Evolutionary conservation across 495 filamentous ascomycete species (phyloP).

Genomic region (Aspergillus cavernicola): DNA sequence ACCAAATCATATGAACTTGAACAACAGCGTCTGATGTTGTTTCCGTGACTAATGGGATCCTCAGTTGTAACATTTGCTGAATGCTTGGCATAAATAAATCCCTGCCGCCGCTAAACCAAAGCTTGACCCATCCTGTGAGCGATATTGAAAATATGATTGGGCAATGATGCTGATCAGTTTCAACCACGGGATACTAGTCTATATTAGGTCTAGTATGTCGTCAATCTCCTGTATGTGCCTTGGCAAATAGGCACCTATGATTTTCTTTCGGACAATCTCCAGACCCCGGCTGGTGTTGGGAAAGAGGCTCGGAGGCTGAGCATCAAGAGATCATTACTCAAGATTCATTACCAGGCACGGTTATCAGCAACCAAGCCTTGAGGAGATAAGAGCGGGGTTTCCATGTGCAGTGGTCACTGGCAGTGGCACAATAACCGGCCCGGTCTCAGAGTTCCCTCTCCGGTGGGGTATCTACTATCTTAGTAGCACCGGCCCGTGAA

Average conservation of each 20-base stretch:
- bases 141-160: neutral
- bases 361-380: neutral
- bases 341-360: neutral
- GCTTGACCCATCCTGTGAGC: conserved; percentile 1
- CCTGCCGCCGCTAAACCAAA: neutral
- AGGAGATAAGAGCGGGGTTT: no score
- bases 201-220: neutral
- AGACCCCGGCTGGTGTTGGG: no score
- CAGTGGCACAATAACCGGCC: conserved; percentile 10
- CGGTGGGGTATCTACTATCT: conserved; percentile 17
- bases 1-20: neutral
- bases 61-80: neutral
- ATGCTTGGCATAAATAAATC: conserved; percentile 3
- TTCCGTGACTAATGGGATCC: conserved; percentile 8
- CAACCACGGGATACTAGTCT: neutral
- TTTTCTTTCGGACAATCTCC: no score
- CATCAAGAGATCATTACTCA: neutral
- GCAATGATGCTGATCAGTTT: neutral
- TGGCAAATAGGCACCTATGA: no score
- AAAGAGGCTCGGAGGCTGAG: neutral
- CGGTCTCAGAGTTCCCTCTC: conserved; percentile 18
- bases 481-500: conserved; percentile 21
- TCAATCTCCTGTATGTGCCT: no score
- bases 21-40: neutral
- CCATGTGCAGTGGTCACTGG: no score